Base-by-base conservation (phyloP, 805 yeast genomes). In the Kodamaea kaohsiungensis region DNA sequence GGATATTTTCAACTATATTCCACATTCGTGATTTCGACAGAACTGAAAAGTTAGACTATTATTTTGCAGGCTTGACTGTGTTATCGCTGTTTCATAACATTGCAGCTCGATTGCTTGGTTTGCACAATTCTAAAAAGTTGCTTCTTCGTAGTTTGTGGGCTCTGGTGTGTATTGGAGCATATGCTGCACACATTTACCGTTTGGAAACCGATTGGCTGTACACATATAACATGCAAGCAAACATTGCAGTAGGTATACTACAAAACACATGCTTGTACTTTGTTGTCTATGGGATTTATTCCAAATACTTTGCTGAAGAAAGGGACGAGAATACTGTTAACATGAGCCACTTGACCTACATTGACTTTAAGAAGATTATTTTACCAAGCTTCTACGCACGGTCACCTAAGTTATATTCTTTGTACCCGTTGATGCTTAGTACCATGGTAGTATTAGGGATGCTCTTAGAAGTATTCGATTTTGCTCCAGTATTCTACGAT, bases 191-290 rank as follows among this genome's bases (percentile, higher is more conserved):
- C 68, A 75, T 95, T 10, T 65, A 80, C 35, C 78, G 93, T 56
- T 73, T 95, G 35, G 72, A 80, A 12, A 66, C 81, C 9, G 87
- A 87, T 60, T 93, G 97, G 93, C 88, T 91, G 54, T 93, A 93
- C 70, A 86, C 96, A 1, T 95, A 95, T 68, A 93, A 93, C 71
- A 93, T 95, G 98, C 80, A 82, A 59, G 96, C 95, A 25, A 93
- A 95, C 63, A 85, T 95, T 1, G 68, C 80, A 0, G 80, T 91
- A 50, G 99, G 98, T 0, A 53, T 91, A 2, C 57, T 86, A 4
- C 98, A 93, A 62, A 88, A 91, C 66, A 56, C 80, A 2, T 57
- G 67, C 17, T 65, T 74, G 63, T 63, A 58, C 22, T 50, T 63
- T 8, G 50, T 56, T 43, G 56, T 67, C 16, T 75, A 62, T 55